These are phyloP conservation scores for Verticillium alfalfae DNA, from an alignment of 2,329 filamentous ascomycete species.

Conservation along the genomic window DNA sequence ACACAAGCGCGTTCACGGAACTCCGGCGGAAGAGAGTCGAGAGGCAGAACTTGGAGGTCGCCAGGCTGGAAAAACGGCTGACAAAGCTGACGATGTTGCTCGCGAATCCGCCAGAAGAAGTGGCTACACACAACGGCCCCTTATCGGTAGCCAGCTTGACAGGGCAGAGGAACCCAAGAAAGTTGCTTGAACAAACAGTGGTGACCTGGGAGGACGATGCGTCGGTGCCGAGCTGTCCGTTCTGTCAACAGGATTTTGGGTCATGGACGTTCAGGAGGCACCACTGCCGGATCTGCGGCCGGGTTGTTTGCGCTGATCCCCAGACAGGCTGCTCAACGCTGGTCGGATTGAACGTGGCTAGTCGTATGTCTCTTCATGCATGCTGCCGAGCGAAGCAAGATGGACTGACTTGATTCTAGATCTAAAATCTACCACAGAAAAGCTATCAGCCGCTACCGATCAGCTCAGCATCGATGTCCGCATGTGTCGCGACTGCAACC, in stretches of 20 bases:
- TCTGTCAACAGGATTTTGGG: conserved; percentile 93
- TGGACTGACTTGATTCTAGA: conserved; percentile 18
- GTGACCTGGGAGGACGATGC: conserved; percentile 95
- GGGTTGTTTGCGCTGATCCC: conserved; percentile 86
- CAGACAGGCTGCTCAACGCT: conserved; percentile 81
- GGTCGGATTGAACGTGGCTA: conserved; percentile 70
- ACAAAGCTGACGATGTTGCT: conserved; percentile 85
- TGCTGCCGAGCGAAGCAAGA: too few relatives aligned
- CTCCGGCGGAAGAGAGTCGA: conserved; percentile 76
- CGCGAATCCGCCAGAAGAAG: conserved; percentile 66
- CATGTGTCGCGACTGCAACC: conserved; percentile 85
- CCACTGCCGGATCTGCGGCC: conserved; percentile 89
- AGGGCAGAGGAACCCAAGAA: conserved; percentile 69
- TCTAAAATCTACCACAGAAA: conserved; percentile 36
- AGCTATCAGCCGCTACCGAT: conserved; percentile 24
- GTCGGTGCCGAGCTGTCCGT: conserved; percentile 74
- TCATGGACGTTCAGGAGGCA: conserved; percentile 89
- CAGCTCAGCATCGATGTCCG: conserved; percentile 74
- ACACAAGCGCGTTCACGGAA: conserved; percentile 63
- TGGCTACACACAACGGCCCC: conserved; percentile 44
- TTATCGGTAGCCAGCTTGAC: conserved; percentile 56
- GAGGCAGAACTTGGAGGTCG: conserved; percentile 79
- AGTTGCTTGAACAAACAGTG: conserved; percentile 81
- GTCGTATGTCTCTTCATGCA: conserved; percentile 25
- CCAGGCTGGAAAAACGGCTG: conserved; percentile 83